These are phyloP conservation scores for Lachnellula suecica DNA, from an alignment of 2,329 filamentous ascomycete species.

Conservation along the genomic window DNA sequence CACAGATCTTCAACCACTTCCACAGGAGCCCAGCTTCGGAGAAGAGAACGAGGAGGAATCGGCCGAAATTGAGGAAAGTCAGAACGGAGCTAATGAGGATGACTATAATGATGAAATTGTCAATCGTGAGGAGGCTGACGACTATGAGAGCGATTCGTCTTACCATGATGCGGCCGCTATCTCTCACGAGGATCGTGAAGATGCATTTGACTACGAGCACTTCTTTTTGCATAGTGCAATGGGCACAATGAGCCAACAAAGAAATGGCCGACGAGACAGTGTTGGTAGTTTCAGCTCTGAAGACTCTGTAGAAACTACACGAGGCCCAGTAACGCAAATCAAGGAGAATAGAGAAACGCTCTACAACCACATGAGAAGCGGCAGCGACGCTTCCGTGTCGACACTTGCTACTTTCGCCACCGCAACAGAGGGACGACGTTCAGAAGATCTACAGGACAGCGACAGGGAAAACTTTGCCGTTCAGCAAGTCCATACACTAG, in stretches of 20 bases:
- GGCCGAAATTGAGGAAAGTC: constrained; percentile 14
- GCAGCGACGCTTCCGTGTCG: constrained; percentile 59
- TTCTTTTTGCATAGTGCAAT: constrained; percentile 94
- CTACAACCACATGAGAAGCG: constrained; percentile 44
- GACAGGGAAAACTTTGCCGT: constrained; percentile 40
- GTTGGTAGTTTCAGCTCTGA: constrained; percentile 56
- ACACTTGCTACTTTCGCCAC: constrained; percentile 64
- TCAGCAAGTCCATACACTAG: constrained; percentile 28
- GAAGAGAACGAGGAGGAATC: constrained; percentile 12
- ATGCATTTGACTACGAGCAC: constrained; percentile 95
- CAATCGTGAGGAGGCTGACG: constrained; percentile 35
- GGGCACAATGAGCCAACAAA: constrained; percentile 66
- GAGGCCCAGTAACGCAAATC: constrained; percentile 40
- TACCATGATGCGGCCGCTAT: constrained; percentile 64
- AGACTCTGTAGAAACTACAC: constrained; percentile 61
- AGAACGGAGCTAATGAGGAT: constrained; percentile 35
- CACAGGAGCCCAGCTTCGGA: constrained; percentile 9
- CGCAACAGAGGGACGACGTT: constrained; percentile 51
- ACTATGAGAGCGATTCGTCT: constrained; percentile 58
- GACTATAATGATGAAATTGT: constrained; percentile 38
- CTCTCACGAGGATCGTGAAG: constrained; percentile 88
- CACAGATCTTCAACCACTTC: constrained; percentile 3
- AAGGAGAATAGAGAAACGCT: constrained; percentile 14
- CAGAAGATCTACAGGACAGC: constrained; percentile 36
- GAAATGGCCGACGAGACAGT: constrained; percentile 46